These are phyloP conservation scores for Pythium scleroteichum DNA, from an alignment of 352 stramenopile species.

Conservation along the genomic window DNA sequence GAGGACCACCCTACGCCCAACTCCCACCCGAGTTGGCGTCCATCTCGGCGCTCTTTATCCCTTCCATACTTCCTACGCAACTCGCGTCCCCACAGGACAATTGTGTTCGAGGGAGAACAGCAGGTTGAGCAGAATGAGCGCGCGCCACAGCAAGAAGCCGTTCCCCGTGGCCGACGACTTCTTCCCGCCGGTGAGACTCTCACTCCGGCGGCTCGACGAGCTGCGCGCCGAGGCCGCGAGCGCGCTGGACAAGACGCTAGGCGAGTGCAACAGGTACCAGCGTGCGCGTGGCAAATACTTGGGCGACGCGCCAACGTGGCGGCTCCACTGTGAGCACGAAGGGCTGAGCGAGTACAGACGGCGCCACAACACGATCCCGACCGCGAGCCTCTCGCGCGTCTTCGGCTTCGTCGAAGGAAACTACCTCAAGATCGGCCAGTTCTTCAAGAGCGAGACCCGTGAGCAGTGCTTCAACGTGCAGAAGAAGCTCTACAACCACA, in stretches of 20 bases:
- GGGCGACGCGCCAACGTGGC: not conserved
- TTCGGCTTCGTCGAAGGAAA: conserved; percentile 12
- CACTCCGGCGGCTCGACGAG: not conserved
- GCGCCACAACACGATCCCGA: not conserved
- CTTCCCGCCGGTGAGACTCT: conserved; percentile 40
- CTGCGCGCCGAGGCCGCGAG: conserved; percentile 2
- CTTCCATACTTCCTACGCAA: too few species aligned
- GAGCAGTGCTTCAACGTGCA: conserved; percentile 15
- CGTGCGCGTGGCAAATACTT: conserved; percentile 1
- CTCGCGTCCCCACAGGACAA: too few species aligned
- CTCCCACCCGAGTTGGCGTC: too few species aligned
- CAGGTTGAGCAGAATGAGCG: too few species aligned
- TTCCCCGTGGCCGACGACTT: conserved; percentile 47
- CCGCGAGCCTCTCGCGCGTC: conserved; percentile 8
- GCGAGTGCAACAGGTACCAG: not conserved
- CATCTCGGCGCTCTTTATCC: too few species aligned
- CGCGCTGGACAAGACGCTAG: conserved; percentile 3
- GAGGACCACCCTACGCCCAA: too few species aligned
- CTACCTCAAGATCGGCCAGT: conserved; percentile 7
- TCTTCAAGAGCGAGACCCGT: conserved; percentile 11
- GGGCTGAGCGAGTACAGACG: conserved; percentile 14
- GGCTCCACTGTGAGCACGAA: conserved; percentile 3
- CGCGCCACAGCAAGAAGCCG: conserved; percentile 15
- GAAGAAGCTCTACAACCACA: conserved; percentile 12
- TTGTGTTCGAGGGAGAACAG: too few species aligned